Percentiles rank a stretch among this genome's conserved stretches.
Evolutionary conservation across 2,329 filamentous ascomycete genomes (phyloP).

Genomic region (Fusarium heterosporum): DNA sequence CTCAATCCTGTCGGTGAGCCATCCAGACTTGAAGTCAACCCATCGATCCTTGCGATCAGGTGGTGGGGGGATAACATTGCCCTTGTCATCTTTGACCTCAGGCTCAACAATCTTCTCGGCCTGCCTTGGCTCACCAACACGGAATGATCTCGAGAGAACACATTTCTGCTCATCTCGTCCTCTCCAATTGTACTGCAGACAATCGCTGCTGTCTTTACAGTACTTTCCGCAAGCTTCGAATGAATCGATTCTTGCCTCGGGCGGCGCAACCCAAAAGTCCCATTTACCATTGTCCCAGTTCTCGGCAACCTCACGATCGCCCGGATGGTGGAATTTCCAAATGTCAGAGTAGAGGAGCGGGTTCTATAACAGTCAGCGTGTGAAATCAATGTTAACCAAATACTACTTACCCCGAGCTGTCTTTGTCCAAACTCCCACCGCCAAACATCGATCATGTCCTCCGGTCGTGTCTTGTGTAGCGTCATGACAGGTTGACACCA

Average conservation of each 20-base stretch:
- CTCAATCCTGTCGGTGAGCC: conserved; percentile 45
- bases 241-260: conserved; percentile 44
- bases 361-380: conserved; percentile 40
- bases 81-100: conserved; percentile 43
- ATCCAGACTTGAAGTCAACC: conserved; percentile 50
- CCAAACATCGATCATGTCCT: conserved; percentile 63
- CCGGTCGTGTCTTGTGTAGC: conserved; percentile 60
- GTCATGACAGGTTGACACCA: conserved; percentile 65
- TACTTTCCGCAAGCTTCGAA: conserved; percentile 47
- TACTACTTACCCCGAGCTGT: conserved; percentile 48
- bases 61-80: conserved; percentile 38
- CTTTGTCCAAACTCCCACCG: conserved; percentile 56
- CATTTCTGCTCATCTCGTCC: conserved; percentile 49
- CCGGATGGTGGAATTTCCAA: conserved; percentile 53
- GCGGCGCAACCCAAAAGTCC: conserved; percentile 46
- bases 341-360: conserved; percentile 55
- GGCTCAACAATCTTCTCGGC: conserved; percentile 45
- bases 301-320: conserved; percentile 35
- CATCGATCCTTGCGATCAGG: conserved; percentile 37
- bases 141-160: conserved; percentile 46
- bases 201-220: conserved; percentile 44
- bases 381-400: background rate
- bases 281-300: conserved; percentile 52
- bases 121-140: conserved; percentile 43
- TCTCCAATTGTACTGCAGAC: conserved; percentile 50